Conservation (phyloP, 495 filamentous ascomycete species). For the Staphylotrichum longicolle region DNA sequence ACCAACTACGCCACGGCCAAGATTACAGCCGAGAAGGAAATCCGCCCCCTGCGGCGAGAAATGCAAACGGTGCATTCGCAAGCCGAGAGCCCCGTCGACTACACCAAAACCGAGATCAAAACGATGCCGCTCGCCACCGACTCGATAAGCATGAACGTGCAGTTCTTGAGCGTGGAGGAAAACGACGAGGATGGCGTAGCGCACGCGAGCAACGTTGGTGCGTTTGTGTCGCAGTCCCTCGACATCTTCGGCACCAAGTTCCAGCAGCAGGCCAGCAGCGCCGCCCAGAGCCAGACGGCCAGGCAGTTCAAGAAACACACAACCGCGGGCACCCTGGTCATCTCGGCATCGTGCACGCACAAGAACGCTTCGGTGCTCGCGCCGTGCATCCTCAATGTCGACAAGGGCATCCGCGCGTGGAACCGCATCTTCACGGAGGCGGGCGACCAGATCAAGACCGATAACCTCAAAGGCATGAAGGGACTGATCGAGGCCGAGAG, state of each 20-base stretch:
- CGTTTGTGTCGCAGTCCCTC: no score
- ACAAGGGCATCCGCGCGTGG: slow-evolving; percentile 10
- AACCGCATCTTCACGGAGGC: background rate
- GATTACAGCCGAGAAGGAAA: no score
- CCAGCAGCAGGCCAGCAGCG: no score
- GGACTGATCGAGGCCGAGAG: no score
- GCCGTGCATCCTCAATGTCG: slow-evolving; percentile 2
- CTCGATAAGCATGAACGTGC: slow-evolving; percentile 5
- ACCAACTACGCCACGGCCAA: no score
- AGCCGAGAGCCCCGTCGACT: slow-evolving; percentile 5
- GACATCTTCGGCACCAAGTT: no score
- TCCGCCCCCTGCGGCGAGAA: no score
- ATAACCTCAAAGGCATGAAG: no score
- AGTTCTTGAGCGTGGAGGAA: background rate
- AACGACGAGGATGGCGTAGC: background rate
- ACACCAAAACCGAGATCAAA: slow-evolving; percentile 7
- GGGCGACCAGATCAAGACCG: background rate
- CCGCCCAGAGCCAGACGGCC: no score
- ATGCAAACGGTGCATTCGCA: background rate
- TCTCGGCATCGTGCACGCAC: slow-evolving; percentile 3
- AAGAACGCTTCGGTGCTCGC: slow-evolving; percentile 1
- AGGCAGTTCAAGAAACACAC: slow-evolving; percentile 1
- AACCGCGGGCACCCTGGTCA: slow-evolving; percentile 8
- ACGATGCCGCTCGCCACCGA: slow-evolving; percentile 3
- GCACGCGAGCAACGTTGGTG: no score